A percentile compares a stretch with the other conserved stretches of the same genome.
phyloP scores from a whole-genome alignment of 192 early-diverging fungal genomes.

The Powellomyces hirtus region DNA sequence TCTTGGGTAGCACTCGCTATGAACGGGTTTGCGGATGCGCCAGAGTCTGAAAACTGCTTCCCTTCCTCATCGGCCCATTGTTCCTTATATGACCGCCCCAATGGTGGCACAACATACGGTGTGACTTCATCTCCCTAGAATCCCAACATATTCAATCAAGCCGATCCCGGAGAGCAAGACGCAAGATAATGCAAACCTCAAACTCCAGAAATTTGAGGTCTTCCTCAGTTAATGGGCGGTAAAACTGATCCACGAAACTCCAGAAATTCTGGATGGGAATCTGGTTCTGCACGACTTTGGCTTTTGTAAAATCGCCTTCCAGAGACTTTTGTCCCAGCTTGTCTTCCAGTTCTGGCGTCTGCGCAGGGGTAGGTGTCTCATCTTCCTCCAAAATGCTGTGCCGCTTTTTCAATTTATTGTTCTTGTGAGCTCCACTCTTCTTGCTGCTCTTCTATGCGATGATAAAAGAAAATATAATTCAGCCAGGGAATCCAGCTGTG shows the following conservation, averaged over 20 bases:
- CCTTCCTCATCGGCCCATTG: constrained; percentile 59
- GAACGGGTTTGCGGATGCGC: background rate
- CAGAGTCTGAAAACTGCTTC: background rate
- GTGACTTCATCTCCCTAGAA: constrained; percentile 60
- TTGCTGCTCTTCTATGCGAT: constrained; percentile 12
- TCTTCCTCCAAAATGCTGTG: constrained; percentile 4
- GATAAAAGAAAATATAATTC: background rate
- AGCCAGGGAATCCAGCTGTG: no score
- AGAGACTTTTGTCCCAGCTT: background rate
- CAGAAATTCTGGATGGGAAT: constrained; percentile 84
- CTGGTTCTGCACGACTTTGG: constrained; percentile 60
- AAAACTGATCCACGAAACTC: constrained; percentile 81
- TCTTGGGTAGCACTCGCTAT: background rate
- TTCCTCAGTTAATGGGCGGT: constrained; percentile 73
- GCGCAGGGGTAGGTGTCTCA: background rate
- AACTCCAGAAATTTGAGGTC: constrained; percentile 72
- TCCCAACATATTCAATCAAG: background rate
- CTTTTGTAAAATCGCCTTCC: constrained; percentile 49
- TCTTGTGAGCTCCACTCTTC: constrained; percentile 23
- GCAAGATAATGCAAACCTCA: constrained; percentile 30
- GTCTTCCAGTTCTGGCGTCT: constrained; percentile 25
- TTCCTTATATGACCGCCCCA: constrained; percentile 72
- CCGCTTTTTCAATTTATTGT: constrained; percentile 31
- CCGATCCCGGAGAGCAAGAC: background rate
- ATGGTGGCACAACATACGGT: constrained; percentile 74